Percentiles rank a stretch among this genome's conserved stretches.
phyloP scores from a whole-genome alignment of 345 rosid genomes.

The Firmiana major region DNA sequence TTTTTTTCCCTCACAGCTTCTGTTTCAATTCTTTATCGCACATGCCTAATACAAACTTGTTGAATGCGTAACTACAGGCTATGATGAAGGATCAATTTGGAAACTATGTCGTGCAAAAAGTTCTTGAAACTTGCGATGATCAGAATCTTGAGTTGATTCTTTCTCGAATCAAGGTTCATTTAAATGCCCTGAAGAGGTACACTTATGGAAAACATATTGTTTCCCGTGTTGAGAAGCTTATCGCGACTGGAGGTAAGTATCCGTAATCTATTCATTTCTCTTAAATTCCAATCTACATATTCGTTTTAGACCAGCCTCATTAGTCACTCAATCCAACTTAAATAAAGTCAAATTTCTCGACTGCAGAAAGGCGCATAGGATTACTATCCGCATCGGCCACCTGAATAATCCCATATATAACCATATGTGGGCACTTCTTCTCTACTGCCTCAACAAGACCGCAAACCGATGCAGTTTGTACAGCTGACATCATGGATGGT shows the following conservation, averaged over 20 bases:
- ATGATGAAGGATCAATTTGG: constrained; percentile 99
- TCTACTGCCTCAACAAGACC: constrained; percentile 10
- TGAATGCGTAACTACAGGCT: constrained; percentile 51
- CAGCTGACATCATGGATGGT: constrained; percentile 33
- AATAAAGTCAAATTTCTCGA: not conserved
- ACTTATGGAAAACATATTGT: constrained; percentile 98
- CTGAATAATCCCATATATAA: constrained; percentile 3
- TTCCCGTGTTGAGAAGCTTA: constrained; percentile 91
- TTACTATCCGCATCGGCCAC: constrained; percentile 45
- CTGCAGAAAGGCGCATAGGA: constrained; percentile 85
- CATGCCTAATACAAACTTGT: not conserved
- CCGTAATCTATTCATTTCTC: not conserved
- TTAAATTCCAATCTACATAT: not conserved
- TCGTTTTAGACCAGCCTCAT: not conserved
- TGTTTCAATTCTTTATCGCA: not conserved
- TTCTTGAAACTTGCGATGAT: constrained; percentile 91
- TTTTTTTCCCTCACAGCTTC: not conserved
- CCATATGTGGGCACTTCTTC: constrained; percentile 12
- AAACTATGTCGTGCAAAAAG: constrained; percentile 95
- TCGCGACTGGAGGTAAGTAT: constrained; percentile 77
- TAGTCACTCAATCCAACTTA: not conserved
- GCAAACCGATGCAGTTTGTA: constrained; percentile 20
- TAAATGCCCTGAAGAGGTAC: constrained; percentile 81
- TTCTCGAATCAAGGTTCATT: constrained; percentile 85
- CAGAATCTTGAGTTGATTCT: constrained; percentile 73